Percentiles rank a stretch among this genome's conserved stretches.
Evolutionary conservation across 148 eudicot species (phyloP).

Genomic region (Chenopodium suecicum): DNA sequence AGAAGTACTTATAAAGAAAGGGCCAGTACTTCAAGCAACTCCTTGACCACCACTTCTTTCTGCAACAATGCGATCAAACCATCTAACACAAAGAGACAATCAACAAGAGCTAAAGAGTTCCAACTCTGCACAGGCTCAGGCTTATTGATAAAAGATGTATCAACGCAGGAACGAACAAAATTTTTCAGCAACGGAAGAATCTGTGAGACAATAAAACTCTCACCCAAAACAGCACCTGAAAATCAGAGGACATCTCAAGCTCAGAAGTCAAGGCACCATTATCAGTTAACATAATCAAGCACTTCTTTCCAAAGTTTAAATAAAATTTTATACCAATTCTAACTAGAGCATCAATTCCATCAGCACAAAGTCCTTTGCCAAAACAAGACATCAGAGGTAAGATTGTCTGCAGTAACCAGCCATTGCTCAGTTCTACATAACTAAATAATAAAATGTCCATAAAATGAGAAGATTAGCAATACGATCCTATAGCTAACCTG

Average conservation of each 20-base stretch:
- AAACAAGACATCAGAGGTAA: conserved; percentile 85
- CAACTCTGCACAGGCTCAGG: conserved; percentile 89
- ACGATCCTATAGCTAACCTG: conserved; percentile 51
- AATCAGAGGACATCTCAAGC: conserved; percentile 25
- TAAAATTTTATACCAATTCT: conserved; percentile 70
- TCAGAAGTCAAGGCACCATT: conserved; percentile 20
- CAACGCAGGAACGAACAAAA: conserved; percentile 64
- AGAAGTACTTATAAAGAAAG: conserved; percentile 16
- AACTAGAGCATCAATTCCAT: conserved; percentile 84
- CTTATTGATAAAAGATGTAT: conserved; percentile 52
- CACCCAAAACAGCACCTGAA: conserved; percentile 85
- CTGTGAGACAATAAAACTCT: conserved; percentile 62
- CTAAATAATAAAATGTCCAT: conserved; percentile 9
- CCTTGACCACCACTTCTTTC: conserved; percentile 67
- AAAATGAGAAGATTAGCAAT: conserved; percentile 3
- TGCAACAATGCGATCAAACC: conserved; percentile 61
- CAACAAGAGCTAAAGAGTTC: conserved; percentile 77
- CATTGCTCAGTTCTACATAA: conserved; percentile 21
- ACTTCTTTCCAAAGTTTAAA: conserved; percentile 8
- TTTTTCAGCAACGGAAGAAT: conserved; percentile 67
- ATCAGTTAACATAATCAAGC: conserved; percentile 12
- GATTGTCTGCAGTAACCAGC: conserved; percentile 63
- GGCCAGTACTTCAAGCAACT: conserved; percentile 73
- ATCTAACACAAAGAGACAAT: conserved; percentile 68
- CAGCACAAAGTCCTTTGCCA: conserved; percentile 83